phyloP scores from a whole-genome alignment of 495 filamentous ascomycete species.

The Rostrohypoxylon terebratum region DNA sequence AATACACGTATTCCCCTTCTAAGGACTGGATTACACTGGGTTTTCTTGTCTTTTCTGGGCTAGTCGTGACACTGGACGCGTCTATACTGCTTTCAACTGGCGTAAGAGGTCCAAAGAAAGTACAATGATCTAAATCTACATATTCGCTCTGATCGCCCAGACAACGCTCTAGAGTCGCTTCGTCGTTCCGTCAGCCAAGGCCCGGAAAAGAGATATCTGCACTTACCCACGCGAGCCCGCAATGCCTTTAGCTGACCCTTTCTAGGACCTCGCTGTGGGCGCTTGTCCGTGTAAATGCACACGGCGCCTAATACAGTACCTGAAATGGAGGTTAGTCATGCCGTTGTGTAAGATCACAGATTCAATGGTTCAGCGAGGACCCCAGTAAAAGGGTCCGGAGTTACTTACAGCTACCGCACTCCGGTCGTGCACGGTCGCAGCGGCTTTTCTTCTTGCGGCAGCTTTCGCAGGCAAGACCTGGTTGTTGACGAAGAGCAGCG shows the following conservation, averaged over 20 bases:
- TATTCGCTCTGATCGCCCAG: conserved; percentile 1
- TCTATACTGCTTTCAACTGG: background rate
- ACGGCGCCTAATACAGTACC: background rate
- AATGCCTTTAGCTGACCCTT: conserved; percentile 3
- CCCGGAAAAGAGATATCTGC: background rate
- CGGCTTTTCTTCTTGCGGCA: conserved; percentile 6
- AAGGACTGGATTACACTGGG: background rate
- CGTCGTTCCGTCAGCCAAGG: background rate
- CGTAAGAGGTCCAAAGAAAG: conserved; percentile 1
- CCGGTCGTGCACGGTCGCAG: conserved; percentile 10
- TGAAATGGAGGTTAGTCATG: conserved; percentile 5
- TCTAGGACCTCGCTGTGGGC: conserved; percentile 1
- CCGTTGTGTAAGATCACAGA: background rate
- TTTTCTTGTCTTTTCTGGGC: background rate
- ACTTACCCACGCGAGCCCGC: conserved; percentile 3
- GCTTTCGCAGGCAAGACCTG: conserved; percentile 7
- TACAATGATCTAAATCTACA: background rate
- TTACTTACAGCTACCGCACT: conserved; percentile 11
- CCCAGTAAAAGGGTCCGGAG: conserved; percentile 2
- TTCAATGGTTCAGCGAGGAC: background rate
- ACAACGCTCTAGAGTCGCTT: background rate
- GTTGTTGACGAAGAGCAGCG: conserved; percentile 7
- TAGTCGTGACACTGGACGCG: background rate
- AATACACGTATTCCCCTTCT: conserved; percentile 1
- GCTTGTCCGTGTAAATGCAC: conserved; percentile 9